phyloP scores from a whole-genome alignment of 177 flowering plant species.

The Tripterygium wilfordii region DNA sequence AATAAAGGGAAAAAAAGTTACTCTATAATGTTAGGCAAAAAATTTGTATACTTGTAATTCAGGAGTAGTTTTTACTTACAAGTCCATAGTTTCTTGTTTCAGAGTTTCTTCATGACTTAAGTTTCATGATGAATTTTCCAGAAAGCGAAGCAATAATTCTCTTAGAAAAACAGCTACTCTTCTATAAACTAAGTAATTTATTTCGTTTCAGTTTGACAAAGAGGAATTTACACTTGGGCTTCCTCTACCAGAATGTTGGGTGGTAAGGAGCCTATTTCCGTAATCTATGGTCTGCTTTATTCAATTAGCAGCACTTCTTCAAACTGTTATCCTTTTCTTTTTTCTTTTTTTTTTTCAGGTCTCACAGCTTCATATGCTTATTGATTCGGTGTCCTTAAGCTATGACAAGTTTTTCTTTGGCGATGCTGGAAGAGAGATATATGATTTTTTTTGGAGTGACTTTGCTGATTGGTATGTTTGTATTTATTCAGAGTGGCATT shows the following conservation, averaged over 20 bases:
- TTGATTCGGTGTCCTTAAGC: slow-evolving; percentile 69
- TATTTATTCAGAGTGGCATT: too few relatives aligned
- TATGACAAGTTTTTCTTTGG: slow-evolving; percentile 91
- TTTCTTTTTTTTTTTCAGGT: slow-evolving; percentile 39
- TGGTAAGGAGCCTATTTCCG: slow-evolving; percentile 45
- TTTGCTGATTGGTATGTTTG: slow-evolving; percentile 87
- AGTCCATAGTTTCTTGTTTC: too few relatives aligned
- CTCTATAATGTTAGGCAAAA: too few relatives aligned
- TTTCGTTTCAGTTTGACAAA: slow-evolving; percentile 53
- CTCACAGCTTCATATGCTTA: slow-evolving; percentile 78
- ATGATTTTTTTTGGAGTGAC: slow-evolving; percentile 96
- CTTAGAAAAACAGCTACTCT: too few relatives aligned
- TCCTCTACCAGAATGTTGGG: slow-evolving; percentile 94
- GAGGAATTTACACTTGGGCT: slow-evolving; percentile 48
- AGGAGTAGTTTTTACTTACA: too few relatives aligned
- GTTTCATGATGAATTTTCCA: too few relatives aligned
- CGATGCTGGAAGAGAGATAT: slow-evolving; percentile 79
- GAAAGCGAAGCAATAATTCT: too few relatives aligned
- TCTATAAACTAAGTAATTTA: slow-evolving; percentile 1
- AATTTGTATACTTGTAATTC: too few relatives aligned
- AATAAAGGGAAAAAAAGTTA: too few relatives aligned
- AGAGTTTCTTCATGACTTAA: neutral
- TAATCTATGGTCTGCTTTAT: neutral
- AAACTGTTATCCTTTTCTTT: neutral
- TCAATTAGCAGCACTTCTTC: too few relatives aligned